Evolutionary conservation across 805 yeast genomes (phyloP), one percentile per base, ranked within the genome.

Genomic region (Suhomyces tanzawaensis): DNA sequence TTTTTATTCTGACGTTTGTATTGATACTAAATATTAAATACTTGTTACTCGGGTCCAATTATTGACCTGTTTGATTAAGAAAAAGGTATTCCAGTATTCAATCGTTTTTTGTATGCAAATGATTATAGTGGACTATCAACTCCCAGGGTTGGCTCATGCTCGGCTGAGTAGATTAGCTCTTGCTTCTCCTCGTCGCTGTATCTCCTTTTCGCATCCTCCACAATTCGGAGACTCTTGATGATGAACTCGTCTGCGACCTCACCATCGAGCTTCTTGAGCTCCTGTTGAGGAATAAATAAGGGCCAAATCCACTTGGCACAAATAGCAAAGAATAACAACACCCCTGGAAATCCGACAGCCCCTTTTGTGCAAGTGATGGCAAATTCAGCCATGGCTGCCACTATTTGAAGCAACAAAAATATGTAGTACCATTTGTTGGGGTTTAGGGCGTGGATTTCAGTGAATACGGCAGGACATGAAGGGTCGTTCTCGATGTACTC

Each of bases 261-360:
- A 3, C 79, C 79, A 58, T 91, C 97, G 22, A 93, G 64, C 3
- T 76, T 46, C 2, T 62, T 58, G 41, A 91, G 61, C 38, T 85
- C 88, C 4, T 76, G 78, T 27, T 51, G 47, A 0, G 85, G 81
- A 37, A 90, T 84, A 1, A 83, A 54, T 36, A 53, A 58, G 0
- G 85, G 85, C 64, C 95, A 80, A 4, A 73, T 48, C 53, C 79
- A 72, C 41, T 59, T 59, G 14, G 84, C 78, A 9, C 88, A 77
- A 1, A 79, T 64, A 16, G 83, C 72, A 41, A 86, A 90, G 37
- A 81, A 73, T 52, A 91, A 60, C 34, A 91, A 63, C 0, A 93
- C 86, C 3, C 88, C 83, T 0, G 99, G 98, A 54, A 93, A 91
- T 2, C 95, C 98, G 22, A 91, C 87, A 0, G 98, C 97, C 0